Evolutionary conservation across 2,329 filamentous ascomycete genomes (phyloP).

Genomic region (Fusarium redolens): DNA sequence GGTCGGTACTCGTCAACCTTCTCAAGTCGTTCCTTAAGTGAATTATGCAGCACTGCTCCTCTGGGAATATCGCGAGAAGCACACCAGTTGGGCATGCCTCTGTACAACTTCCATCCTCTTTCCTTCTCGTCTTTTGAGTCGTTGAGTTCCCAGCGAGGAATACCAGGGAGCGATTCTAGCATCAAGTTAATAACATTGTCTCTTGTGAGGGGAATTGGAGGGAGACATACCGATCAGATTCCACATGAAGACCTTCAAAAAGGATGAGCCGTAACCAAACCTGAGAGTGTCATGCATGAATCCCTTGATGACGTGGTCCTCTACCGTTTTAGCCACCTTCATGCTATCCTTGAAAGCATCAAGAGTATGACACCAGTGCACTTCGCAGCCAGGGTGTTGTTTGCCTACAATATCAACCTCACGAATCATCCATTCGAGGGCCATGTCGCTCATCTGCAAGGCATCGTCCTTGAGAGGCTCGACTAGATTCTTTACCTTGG

Average conservation of each 20-base stretch:
- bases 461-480: constrained; percentile 45
- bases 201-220: rapidly evolving
- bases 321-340: constrained; percentile 39
- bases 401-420: constrained; percentile 55
- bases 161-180: neutral
- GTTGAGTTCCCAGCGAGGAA: neutral
- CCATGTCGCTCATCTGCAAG: constrained; percentile 61
- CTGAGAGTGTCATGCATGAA: constrained; percentile 53
- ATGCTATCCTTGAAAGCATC: constrained; percentile 48
- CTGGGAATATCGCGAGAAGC: neutral
- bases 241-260: constrained; percentile 55
- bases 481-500: constrained; percentile 43
- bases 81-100: neutral
- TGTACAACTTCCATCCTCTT: neutral
- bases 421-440: constrained; percentile 64
- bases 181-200: neutral
- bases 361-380: constrained; percentile 51
- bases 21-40: neutral
- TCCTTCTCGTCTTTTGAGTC: neutral
- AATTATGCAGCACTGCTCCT: neutral
- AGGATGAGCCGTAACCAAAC: constrained; percentile 50
- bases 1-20: neutral
- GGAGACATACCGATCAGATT: constrained; percentile 54
- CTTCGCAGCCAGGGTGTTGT: constrained; percentile 38
- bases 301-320: constrained; percentile 14